Base-by-base conservation (phyloP, 2,329 filamentous ascomycete genomes). In the Davidsoniella eucalypti region DNA sequence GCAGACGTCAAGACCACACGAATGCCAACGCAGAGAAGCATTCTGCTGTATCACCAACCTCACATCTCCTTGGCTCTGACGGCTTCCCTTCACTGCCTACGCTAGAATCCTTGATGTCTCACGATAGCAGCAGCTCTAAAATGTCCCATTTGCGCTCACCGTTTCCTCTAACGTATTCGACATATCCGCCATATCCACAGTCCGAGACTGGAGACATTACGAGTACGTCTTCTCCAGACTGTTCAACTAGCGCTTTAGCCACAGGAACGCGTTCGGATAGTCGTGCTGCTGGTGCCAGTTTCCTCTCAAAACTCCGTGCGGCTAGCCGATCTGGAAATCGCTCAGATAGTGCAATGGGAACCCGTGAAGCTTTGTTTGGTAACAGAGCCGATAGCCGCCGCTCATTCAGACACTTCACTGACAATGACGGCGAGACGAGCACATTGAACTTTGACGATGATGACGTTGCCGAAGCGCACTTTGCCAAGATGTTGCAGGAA, bases 391-490 rank as follows among this genome's bases (percentile, higher is more conserved):
- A 36, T 18, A 47, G 37, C 16, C 43, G 38, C 36, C 25, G 43
- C 16, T 40, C 36, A 17, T 33, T 47, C 43, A 38, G 38, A n/a
- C 25, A 17, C 4, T 7, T 21, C 5, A 16, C 26, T 33, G 46
- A 49, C 8, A 37, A 36, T 33, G 29, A 33, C n/a, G 45, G 37
- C 8, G 44, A 51, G 43, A 43, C 23, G 6, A 46, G 37, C 37
- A 37, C 43, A 2, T 26, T 47, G 5, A 43, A 47, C 37, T 36
- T 36, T 23, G 36, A 23, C 41, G 40, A 44, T 12, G 49, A 51
- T 7, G 49, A 47, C 21, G 43, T 36, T 3, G 38, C 49, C 9
- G 49, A 51, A 39, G 44, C 25, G 25, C 25, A 51, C 18, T 51
- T 43, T n/a, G 49, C 26, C 49, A 47, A 47, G 21, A 16, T 51